phyloP scores from a whole-genome alignment of 1,284 basidiomycete species.

The Grifola frondosa region DNA sequence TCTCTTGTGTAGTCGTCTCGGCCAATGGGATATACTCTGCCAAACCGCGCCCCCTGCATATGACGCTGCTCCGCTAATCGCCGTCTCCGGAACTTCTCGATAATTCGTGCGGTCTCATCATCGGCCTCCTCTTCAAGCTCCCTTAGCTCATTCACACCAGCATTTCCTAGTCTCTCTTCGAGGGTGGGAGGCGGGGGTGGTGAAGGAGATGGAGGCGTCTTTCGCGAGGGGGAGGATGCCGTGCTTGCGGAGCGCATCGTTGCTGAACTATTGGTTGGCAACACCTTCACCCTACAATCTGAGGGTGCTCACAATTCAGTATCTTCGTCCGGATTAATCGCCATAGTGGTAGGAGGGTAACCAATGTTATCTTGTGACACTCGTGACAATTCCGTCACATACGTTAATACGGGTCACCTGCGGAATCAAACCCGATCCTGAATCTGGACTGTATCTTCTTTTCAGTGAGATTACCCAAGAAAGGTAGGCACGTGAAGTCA shows the following conservation, averaged over 20 bases:
- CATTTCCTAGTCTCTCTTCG: constrained; percentile 65
- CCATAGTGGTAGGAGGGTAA: constrained; percentile 42
- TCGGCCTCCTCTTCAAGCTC: constrained; percentile 72
- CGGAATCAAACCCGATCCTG: too few relatives aligned
- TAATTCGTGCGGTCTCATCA: constrained; percentile 77
- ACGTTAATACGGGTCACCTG: too few relatives aligned
- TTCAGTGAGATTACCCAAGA: too few relatives aligned
- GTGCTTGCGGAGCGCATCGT: constrained; percentile 88
- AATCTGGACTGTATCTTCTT: too few relatives aligned
- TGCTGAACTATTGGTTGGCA: constrained; percentile 48
- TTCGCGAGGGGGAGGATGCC: constrained; percentile 84
- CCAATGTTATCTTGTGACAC: too few relatives aligned
- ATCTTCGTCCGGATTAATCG: constrained; percentile 82
- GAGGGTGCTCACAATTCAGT: constrained; percentile 80
- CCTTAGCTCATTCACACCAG: constrained; percentile 64
- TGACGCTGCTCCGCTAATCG: constrained; percentile 65
- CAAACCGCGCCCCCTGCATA: constrained; percentile 73
- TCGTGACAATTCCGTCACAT: too few relatives aligned
- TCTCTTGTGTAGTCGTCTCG: constrained; percentile 94
- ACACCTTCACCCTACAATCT: constrained; percentile 3
- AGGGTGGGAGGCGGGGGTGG: constrained; percentile 67
- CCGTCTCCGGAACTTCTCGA: constrained; percentile 68
- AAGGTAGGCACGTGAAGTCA: too few relatives aligned
- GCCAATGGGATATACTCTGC: constrained; percentile 85
- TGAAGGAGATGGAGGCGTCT: constrained; percentile 71